Evolutionary conservation across 1,139 yeast genomes (phyloP), one percentile per base, ranked within the genome.

Genomic region (Suhomyces maxii): DNA sequence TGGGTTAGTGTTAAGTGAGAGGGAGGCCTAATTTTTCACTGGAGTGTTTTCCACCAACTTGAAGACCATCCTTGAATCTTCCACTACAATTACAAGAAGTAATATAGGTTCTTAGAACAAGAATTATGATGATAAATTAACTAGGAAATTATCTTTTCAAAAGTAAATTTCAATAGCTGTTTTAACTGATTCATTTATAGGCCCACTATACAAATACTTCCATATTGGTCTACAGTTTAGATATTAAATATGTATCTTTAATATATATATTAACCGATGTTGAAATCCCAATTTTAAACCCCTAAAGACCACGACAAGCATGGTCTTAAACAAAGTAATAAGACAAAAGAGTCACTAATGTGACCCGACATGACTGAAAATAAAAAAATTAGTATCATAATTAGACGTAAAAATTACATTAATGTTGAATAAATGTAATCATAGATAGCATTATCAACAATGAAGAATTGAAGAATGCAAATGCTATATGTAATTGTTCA

Each of bases 341-440:
- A 53, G 50, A 48, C 54, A 50, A 39, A 49, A 46, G 31, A 28
- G 31, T 42, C 43, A 50, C 42, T 47, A 53, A 50, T 28, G 26
- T 30, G 11, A 38, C 32, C 39, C 33, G 39, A 35, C 44, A 42
- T 46, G 49, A 45, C 48, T 45, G 42, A 41, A 48, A 51, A n/a
- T n/a, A 50, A 39, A 49, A 46, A 50, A 47, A 53, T 48, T 51
- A 54, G 47, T 47, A 34, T 42, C 46, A 42, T 39, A 39, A 37
- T 43, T 44, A 42, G 35, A 44, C 40, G 39, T 47, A 43, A 47
- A 46, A 68, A 76, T 74, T 75, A 77, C 84, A 79, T 79, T 79
- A 79, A 79, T 80, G 85, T 80, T 80, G 85, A 80, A 80, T 79
- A 79, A 79, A 79, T 78, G 84, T 71, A 76, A 75, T 67, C 65